Conservation (phyloP, 1,284 basidiomycete genomes). For the Puccinia coronata region DNA sequence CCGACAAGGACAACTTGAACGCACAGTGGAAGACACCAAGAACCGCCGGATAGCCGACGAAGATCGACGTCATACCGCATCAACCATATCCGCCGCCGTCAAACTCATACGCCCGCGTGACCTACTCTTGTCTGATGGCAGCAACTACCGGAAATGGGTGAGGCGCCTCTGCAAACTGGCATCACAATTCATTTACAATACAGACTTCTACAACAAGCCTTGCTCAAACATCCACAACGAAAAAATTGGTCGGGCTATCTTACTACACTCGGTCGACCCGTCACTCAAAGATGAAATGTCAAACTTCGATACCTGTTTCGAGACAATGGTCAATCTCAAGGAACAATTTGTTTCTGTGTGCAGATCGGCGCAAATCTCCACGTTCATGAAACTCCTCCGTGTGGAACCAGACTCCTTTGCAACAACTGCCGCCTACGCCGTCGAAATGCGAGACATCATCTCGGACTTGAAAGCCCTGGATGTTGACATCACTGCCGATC, state of each 20-base stretch:
- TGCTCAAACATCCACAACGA: background rate
- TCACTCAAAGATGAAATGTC: background rate
- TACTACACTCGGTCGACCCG: background rate
- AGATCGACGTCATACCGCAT: no score
- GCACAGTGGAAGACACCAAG: no score
- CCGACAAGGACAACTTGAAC: no score
- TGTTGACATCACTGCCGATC: background rate
- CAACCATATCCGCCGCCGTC: no score
- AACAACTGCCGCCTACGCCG: background rate
- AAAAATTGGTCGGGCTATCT: background rate
- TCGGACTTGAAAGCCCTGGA: background rate
- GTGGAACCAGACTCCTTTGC: background rate
- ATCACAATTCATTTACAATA: background rate
- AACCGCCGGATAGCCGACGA: no score
- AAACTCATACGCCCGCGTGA: background rate
- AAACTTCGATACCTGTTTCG: background rate
- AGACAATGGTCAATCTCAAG: background rate
- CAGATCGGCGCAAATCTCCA: background rate
- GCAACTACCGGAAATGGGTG: background rate
- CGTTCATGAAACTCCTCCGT: background rate
- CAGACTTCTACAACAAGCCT: background rate
- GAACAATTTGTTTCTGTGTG: background rate
- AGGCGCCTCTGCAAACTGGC: background rate
- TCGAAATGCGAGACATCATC: background rate
- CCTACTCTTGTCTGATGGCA: background rate